A percentile compares a stretch with the other conserved stretches of the same genome.
Evolutionary conservation across 805 yeast genomes (phyloP).

Genomic region (Candida suzukii): DNA sequence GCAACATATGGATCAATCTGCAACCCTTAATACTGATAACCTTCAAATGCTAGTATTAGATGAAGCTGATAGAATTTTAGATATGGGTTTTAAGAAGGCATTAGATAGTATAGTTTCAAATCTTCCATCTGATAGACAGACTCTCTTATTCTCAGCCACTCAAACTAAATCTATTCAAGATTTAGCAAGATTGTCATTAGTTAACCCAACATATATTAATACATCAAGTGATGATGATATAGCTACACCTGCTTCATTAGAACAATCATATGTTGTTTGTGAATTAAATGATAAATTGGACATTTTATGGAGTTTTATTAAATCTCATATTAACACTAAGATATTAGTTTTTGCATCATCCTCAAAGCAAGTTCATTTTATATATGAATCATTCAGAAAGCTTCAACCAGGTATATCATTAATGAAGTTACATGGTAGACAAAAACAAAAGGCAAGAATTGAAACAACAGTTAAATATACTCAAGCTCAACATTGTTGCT

Average conservation of each 20-base stretch:
- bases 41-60: slow-evolving; percentile 76
- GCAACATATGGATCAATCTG: slow-evolving; percentile 88
- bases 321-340: slow-evolving; percentile 73
- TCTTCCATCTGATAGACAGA: slow-evolving; percentile 76
- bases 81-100: slow-evolving; percentile 86
- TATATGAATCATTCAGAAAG: slow-evolving; percentile 79
- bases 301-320: slow-evolving; percentile 77
- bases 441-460: slow-evolving; percentile 81
- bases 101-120: slow-evolving; percentile 74
- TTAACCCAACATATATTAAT: slow-evolving; percentile 54
- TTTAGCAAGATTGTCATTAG: slow-evolving; percentile 70
- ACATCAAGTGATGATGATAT: slow-evolving; percentile 26
- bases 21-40: slow-evolving; percentile 67
- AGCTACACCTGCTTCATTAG: slow-evolving; percentile 72
- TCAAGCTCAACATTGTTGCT: slow-evolving; percentile 70
- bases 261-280: slow-evolving; percentile 73
- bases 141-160: slow-evolving; percentile 82
- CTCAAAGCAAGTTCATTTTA: slow-evolving; percentile 85
- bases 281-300: slow-evolving; percentile 79
- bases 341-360: slow-evolving; percentile 81
- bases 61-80: slow-evolving; percentile 89
- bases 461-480: slow-evolving; percentile 78
- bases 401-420: slow-evolving; percentile 89
- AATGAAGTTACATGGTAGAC: slow-evolving; percentile 81
- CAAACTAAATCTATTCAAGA: slow-evolving; percentile 79